Evolutionary conservation across 2,329 filamentous ascomycete genomes (phyloP).

Genomic region (Teratosphaeria viscida): DNA sequence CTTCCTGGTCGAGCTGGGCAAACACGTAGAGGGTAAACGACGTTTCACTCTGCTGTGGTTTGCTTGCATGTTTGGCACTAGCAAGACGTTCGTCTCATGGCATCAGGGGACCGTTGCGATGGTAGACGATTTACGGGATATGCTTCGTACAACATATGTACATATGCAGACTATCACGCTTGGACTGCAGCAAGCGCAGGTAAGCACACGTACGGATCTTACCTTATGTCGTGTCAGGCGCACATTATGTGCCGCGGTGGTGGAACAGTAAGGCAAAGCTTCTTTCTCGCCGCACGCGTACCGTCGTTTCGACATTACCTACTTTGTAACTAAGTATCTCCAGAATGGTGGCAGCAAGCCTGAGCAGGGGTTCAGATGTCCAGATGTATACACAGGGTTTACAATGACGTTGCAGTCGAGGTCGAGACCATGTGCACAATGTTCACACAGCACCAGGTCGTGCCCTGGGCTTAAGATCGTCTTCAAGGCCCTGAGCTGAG

Average conservation of each 20-base stretch:
- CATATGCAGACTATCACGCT: neutral
- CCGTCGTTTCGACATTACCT: neutral
- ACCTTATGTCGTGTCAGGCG: neutral
- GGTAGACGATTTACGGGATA: neutral
- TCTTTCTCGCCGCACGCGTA: neutral
- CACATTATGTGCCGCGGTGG: neutral
- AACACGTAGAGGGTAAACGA: neutral
- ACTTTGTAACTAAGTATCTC: neutral
- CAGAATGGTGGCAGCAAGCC: too few species aligned
- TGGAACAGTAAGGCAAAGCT: neutral
- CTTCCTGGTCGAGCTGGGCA: neutral
- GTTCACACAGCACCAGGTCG: neutral
- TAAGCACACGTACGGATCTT: neutral
- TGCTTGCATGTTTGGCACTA: neutral
- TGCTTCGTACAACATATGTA: neutral
- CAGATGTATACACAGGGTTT: neutral
- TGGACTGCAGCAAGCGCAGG: neutral
- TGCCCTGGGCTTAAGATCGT: neutral
- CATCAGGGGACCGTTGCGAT: neutral
- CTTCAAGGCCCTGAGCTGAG: neutral
- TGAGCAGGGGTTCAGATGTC: too few species aligned
- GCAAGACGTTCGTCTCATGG: neutral
- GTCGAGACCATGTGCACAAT: neutral
- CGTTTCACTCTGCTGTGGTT: neutral
- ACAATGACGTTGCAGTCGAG: too few species aligned